Base-by-base conservation (phyloP, 768 basidiomycete species). In the Lactarius hengduanensis region DNA sequence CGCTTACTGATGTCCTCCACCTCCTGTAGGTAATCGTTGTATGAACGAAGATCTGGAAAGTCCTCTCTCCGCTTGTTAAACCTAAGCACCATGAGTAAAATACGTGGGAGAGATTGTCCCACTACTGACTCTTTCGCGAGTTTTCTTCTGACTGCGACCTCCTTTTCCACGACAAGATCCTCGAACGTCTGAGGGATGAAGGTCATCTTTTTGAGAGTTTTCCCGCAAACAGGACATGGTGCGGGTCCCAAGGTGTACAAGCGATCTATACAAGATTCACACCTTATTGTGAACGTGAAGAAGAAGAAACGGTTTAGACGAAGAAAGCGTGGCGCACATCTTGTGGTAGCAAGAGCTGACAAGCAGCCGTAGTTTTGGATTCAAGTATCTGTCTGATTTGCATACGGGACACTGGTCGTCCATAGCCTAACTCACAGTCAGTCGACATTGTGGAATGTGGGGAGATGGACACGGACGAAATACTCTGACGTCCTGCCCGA, bases 341-440 rank as follows among this genome's bases (percentile, higher is more conserved):
- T 97, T 97, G 78, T 99, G 97, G 77, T 97, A 99, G 76, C 97
- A 99, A 18, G 93, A 89, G 76, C 92, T 94, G 71, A 99, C 95
- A 58, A 98, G 84, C 45, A 99, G 82, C 53, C 96, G 86, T 40
- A 99, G 80, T 73, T 96, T 96, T 26, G 95, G 94, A 72, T 98
- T 97, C 65, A 97, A 81, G 75, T 97, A 98, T 62, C 96, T 81
- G 76, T 99, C 97, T 47, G 93, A 95, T 77, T 94, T 94, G 82
- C 97, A 98, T 2, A 98, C 91, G 0, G 96, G 96, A 79, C 97
- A 99, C 74, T 92, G 88, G 76, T 99, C 97, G 68, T 93, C 90
- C 85, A 91, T 91, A 30, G 89, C 87, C 91, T 92, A 61, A 2
- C 20, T 40, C 30, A 36, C 43, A 15, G 40, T 58, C 30, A 70